Evolutionary conservation across 192 early-diverging fungal genomes (phyloP).

Genomic region (Powellomyces hirtus): DNA sequence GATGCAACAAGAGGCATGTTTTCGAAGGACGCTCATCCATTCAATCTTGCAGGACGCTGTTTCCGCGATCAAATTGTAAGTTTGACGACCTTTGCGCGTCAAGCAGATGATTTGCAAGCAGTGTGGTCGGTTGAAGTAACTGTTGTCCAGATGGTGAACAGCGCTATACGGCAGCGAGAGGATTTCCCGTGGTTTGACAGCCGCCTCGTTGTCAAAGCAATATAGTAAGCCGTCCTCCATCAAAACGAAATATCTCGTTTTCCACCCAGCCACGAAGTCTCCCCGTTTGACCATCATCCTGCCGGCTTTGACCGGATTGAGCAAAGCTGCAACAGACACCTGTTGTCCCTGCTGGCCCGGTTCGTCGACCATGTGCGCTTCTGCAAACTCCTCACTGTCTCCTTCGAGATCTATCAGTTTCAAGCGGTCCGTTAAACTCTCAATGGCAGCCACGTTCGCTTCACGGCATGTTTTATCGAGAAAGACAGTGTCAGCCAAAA

Average conservation of each 20-base stretch:
- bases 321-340: slow-evolving; percentile 19
- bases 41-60: slow-evolving; percentile 31
- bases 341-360: slow-evolving; percentile 20
- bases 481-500: slow-evolving; percentile 30
- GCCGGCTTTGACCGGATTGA: slow-evolving; percentile 28
- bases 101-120: slow-evolving; percentile 40
- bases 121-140: slow-evolving; percentile 35
- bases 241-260: slow-evolving; percentile 35
- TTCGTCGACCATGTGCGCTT: slow-evolving; percentile 22
- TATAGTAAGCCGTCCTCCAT: slow-evolving; percentile 28
- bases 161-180: slow-evolving; percentile 30
- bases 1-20: slow-evolving; percentile 31
- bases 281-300: slow-evolving; percentile 36
- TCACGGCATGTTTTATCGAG: slow-evolving; percentile 35
- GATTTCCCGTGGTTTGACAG: slow-evolving; percentile 27
- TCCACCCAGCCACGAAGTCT: slow-evolving; percentile 40
- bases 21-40: slow-evolving; percentile 31
- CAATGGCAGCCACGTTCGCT: slow-evolving; percentile 14
- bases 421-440: slow-evolving; percentile 25
- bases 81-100: slow-evolving; percentile 24
- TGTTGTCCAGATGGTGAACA: slow-evolving; percentile 38
- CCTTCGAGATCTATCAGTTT: slow-evolving; percentile 24
- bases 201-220: slow-evolving; percentile 37
- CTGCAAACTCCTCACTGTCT: slow-evolving; percentile 34
- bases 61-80: slow-evolving; percentile 37